phyloP scores from a whole-genome alignment of 2,329 filamentous ascomycete species.

The Hirsutella thompsonii region DNA sequence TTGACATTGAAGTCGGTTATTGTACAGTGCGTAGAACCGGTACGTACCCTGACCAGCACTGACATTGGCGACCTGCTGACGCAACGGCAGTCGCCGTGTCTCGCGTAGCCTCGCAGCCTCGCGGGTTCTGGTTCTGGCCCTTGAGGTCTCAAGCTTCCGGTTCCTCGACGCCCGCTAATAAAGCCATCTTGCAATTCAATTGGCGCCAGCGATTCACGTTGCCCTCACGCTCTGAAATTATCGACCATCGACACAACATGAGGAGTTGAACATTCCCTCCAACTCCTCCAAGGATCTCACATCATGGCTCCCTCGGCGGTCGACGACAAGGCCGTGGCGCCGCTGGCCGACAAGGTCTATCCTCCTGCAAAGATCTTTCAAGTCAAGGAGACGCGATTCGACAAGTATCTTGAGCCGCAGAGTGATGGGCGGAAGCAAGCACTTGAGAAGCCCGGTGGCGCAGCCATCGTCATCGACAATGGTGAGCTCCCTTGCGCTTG shows the following conservation, averaged over 20 bases:
- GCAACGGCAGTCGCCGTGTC: background rate
- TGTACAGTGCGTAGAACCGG: too few relatives aligned
- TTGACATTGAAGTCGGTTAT: too few relatives aligned
- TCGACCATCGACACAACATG: background rate
- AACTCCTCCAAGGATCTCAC: background rate
- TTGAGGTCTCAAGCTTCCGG: constrained; percentile 4
- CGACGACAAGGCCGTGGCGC: constrained; percentile 25
- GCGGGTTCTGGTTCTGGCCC: constrained; percentile 9
- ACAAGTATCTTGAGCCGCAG: constrained; percentile 38
- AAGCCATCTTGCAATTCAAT: constrained; percentile 9
- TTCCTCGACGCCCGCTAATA: background rate
- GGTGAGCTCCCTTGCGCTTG: constrained; percentile 37
- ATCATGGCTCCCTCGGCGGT: constrained; percentile 41
- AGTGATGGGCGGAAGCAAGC: constrained; percentile 62
- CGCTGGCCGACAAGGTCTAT: constrained; percentile 27
- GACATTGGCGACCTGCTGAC: too few relatives aligned
- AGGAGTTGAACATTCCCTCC: background rate
- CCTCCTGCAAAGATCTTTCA: constrained; percentile 44
- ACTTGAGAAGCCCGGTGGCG: constrained; percentile 40
- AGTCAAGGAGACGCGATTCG: constrained; percentile 50
- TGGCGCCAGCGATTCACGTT: constrained; percentile 6
- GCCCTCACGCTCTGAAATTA: background rate
- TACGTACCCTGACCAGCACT: too few relatives aligned
- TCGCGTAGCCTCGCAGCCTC: constrained; percentile 21
- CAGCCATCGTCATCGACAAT: constrained; percentile 96